Conservation (phyloP, 2,329 filamentous ascomycete genomes). For the Botrytis pseudocinerea region DNA sequence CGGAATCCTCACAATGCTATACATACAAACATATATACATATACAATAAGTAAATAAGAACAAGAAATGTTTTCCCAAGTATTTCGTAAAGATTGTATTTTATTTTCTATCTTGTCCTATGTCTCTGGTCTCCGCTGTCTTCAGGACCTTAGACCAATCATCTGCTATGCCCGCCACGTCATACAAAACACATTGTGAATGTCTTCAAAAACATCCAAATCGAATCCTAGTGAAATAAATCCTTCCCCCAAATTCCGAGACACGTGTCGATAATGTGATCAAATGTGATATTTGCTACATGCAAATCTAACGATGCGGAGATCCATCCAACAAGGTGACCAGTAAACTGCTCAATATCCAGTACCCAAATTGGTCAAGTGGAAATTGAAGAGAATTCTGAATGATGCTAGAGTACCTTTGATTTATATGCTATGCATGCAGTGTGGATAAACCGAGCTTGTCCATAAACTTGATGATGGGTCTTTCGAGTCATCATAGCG, state of each 20-base stretch:
- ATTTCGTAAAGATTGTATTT: not conserved
- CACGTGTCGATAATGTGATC: conserved; percentile 10
- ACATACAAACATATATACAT: not conserved
- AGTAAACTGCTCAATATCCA: not conserved
- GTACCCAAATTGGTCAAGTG: not conserved
- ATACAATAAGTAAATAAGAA: no score
- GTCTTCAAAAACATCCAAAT: not conserved
- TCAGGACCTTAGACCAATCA: not conserved
- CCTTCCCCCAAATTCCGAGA: not conserved
- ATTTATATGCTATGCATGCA: not conserved
- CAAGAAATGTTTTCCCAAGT: not conserved
- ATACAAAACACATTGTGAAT: conserved; percentile 7
- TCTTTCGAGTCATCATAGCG: not conserved
- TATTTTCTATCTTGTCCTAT: not conserved
- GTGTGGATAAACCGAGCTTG: not conserved
- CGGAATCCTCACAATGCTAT: not conserved
- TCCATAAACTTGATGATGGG: not conserved
- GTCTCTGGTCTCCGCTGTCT: not conserved
- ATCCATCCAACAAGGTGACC: not conserved
- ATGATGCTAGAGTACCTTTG: not conserved
- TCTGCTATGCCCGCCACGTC: conserved; percentile 5
- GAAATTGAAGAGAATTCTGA: not conserved
- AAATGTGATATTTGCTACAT: not conserved
- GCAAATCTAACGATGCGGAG: not conserved
- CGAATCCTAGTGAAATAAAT: not conserved